phyloP scores from a whole-genome alignment of 345 rosid genomes.

The Microcos paniculata region DNA sequence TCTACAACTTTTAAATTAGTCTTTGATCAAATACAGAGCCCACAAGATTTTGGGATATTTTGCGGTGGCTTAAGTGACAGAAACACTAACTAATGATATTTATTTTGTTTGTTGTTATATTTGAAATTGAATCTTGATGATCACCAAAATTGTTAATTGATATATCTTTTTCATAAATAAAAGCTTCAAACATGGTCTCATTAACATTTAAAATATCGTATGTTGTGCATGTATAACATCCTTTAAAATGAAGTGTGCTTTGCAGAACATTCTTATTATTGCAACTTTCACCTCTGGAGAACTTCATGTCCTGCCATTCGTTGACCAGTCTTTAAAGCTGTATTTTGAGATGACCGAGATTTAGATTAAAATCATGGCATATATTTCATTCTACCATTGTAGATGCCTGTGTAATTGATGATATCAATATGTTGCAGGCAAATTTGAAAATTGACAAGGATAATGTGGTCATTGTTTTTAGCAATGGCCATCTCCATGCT shows the following conservation, averaged over 20 bases:
- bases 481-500: conserved; percentile 78
- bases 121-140: no score
- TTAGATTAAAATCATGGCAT: not conserved
- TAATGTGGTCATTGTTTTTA: conserved; percentile 53
- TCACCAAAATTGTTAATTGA: no score
- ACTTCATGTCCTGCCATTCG: not conserved
- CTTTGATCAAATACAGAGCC: no score
- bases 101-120: no score
- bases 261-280: not conserved
- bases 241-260: not conserved
- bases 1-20: not conserved
- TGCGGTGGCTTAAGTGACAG: no score
- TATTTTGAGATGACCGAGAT: not conserved
- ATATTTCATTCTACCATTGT: not conserved
- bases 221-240: not conserved
- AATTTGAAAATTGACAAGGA: conserved; percentile 71
- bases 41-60: no score
- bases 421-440: conserved; percentile 43
- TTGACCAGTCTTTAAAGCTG: not conserved
- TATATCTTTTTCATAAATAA: no score
- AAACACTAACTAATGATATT: no score
- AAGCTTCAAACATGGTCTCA: no score
- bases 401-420: not conserved
- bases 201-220: no score
- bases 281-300: not conserved